phyloP scores from a whole-genome alignment of 345 rosid species.

The Salix arbutifolia region DNA sequence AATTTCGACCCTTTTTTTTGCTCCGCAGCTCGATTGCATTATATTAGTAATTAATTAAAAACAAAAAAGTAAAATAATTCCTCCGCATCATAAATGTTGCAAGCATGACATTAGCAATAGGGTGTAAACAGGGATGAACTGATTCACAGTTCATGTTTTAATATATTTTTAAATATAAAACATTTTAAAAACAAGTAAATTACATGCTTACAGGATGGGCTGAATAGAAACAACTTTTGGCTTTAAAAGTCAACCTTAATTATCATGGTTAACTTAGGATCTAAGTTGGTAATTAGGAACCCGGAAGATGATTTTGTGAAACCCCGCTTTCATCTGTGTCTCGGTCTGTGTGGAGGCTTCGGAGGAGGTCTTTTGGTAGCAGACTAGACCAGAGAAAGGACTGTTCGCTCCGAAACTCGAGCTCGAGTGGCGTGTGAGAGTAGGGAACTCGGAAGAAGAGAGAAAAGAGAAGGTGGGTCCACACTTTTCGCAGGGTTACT shows the following conservation, averaged over 20 bases:
- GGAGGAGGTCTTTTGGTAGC: not conserved
- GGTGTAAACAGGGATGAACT: too few species aligned
- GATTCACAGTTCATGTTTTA: too few species aligned
- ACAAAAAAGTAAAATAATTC: too few species aligned
- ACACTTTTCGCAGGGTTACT: not conserved
- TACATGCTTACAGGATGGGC: too few species aligned
- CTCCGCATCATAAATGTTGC: too few species aligned
- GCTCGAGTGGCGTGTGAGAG: slow-evolving; percentile 10
- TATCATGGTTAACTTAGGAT: slow-evolving; percentile 21
- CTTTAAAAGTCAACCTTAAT: not conserved
- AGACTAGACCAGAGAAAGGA: not conserved
- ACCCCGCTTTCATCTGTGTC: not conserved
- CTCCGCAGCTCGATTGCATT: too few species aligned
- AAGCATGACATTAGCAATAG: too few species aligned
- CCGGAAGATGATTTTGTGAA: not conserved
- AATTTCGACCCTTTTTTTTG: too few species aligned
- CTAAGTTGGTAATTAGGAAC: slow-evolving; percentile 6
- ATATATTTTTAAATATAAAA: too few species aligned
- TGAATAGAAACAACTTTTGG: too few species aligned
- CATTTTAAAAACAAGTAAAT: too few species aligned
- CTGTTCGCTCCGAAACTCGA: slow-evolving; percentile 25
- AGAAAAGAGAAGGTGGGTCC: slow-evolving; percentile 4
- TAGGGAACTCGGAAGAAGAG: not conserved
- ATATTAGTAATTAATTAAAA: too few species aligned
- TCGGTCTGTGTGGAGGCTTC: not conserved